Percentiles rank a stretch among this genome's conserved stretches.
These are phyloP conservation scores for Plenodomus tracheiphilus DNA, from an alignment of 2,329 filamentous ascomycete species.

Conservation along the genomic window DNA sequence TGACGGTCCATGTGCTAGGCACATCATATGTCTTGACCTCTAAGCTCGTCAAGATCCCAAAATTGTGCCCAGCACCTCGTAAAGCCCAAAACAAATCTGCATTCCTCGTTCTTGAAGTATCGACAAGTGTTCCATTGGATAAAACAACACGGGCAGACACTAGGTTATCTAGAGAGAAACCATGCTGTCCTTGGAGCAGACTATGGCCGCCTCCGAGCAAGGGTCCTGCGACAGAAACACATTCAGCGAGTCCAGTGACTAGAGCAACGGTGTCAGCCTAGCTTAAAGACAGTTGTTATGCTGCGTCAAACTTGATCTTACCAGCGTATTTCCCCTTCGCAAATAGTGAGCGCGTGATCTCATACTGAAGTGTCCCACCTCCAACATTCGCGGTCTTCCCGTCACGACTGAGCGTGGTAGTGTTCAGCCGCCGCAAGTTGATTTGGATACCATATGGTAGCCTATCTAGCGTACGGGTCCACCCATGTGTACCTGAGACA, in stretches of 20 bases:
- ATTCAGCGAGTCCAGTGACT: slow-evolving; percentile 25
- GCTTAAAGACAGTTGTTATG: too few species aligned
- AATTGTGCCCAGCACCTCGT: slow-evolving; percentile 44
- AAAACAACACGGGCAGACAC: slow-evolving; percentile 28
- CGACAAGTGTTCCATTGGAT: slow-evolving; percentile 34
- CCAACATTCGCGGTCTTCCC: slow-evolving; percentile 34
- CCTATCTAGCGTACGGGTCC: slow-evolving; percentile 24
- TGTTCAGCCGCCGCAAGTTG: slow-evolving; percentile 36
- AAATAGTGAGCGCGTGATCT: slow-evolving; percentile 30
- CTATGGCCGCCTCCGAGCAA: slow-evolving; percentile 62
- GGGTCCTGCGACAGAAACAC: slow-evolving; percentile 58
- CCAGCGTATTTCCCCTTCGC: slow-evolving; percentile 36
- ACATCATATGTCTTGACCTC: slow-evolving; percentile 27
- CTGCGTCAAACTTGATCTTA: too few species aligned
- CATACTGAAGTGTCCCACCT: slow-evolving; percentile 28
- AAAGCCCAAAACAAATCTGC: slow-evolving; percentile 47
- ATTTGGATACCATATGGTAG: slow-evolving; percentile 36
- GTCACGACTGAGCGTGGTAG: slow-evolving; percentile 18
- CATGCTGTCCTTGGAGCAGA: slow-evolving; percentile 53
- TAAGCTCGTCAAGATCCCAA: slow-evolving; percentile 45
- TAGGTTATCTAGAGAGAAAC: slow-evolving; percentile 38
- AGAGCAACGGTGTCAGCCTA: not conserved
- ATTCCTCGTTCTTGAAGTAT: slow-evolving; percentile 31
- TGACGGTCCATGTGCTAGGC: slow-evolving; percentile 16
- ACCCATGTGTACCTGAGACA: slow-evolving; percentile 42